phyloP scores from a whole-genome alignment of 495 filamentous ascomycete species.

The Talaromyces proteolyticus region DNA sequence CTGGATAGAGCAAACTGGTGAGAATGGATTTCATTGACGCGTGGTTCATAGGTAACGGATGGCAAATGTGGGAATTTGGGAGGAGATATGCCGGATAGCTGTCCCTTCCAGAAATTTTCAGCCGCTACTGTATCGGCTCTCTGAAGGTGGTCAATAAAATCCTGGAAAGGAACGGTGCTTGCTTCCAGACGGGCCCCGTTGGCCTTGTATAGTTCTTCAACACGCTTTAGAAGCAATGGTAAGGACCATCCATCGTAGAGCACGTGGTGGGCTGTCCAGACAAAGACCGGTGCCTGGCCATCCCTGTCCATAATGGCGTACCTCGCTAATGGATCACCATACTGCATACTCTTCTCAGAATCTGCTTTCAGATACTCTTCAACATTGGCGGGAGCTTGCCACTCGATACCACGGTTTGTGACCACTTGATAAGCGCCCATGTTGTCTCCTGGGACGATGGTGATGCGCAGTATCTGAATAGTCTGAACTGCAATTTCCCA shows the following conservation, averaged over 20 bases:
- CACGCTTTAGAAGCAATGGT: slow-evolving; percentile 14
- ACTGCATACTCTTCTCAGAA: not conserved
- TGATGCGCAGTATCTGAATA: slow-evolving; percentile 33
- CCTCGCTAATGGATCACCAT: not conserved
- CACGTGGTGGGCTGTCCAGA: slow-evolving; percentile 41
- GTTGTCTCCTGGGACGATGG: slow-evolving; percentile 21
- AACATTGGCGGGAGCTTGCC: not conserved
- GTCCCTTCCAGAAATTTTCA: slow-evolving; percentile 25
- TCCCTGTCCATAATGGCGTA: not conserved
- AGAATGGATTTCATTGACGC: not conserved
- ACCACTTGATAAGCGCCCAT: slow-evolving; percentile 31
- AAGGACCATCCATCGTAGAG: slow-evolving; percentile 56
- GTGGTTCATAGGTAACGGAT: slow-evolving; percentile 33
- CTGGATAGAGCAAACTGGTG: not conserved
- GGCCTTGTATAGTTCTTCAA: slow-evolving; percentile 16
- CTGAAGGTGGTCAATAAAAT: slow-evolving; percentile 24
- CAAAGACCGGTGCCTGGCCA: not conserved
- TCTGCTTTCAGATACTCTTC: not conserved
- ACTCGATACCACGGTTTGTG: not conserved
- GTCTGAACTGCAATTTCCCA: slow-evolving; percentile 27
- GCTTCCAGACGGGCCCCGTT: slow-evolving; percentile 13
- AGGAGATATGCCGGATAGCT: slow-evolving; percentile 32
- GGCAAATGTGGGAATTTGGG: slow-evolving; percentile 45
- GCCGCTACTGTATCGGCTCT: slow-evolving; percentile 10
- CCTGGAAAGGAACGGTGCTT: not conserved